phyloP scores from a whole-genome alignment of 495 filamentous ascomycete genomes.

The Penicillium fimorum region DNA sequence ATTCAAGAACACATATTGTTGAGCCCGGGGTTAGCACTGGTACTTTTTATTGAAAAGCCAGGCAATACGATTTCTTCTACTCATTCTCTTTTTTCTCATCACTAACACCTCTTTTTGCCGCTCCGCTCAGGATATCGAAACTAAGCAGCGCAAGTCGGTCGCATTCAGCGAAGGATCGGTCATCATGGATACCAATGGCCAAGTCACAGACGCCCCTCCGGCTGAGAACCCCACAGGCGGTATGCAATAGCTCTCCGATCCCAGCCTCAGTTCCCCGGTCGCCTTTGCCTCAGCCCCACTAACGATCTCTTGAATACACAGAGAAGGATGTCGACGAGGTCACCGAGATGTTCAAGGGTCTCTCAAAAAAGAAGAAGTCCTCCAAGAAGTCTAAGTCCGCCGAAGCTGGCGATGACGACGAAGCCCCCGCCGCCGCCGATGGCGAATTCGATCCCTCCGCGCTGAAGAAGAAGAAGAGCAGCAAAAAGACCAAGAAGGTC shows the following conservation, averaged over 20 bases:
- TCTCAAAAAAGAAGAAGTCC: slow-evolving; percentile 84
- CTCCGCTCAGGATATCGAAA: slow-evolving; percentile 32
- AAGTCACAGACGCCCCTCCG: slow-evolving; percentile 67
- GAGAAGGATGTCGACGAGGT: slow-evolving; percentile 71
- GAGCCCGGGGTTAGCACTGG: slow-evolving; percentile 1
- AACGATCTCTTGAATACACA: slow-evolving; percentile 20
- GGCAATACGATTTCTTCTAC: slow-evolving; percentile 1
- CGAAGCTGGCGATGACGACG: slow-evolving; percentile 54
- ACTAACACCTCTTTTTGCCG: slow-evolving; percentile 16
- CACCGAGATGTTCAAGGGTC: slow-evolving; percentile 72
- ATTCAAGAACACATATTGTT: slow-evolving; percentile 14
- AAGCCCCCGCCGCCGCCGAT: slow-evolving; percentile 59
- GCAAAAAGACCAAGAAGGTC: slow-evolving; percentile 57
- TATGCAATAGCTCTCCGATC: slow-evolving; percentile 16
- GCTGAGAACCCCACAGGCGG: slow-evolving; percentile 56
- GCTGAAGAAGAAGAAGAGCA: slow-evolving; percentile 89
- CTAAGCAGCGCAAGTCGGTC: slow-evolving; percentile 78
- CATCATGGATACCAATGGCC: slow-evolving; percentile 81
- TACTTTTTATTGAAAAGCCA: slow-evolving; percentile 2
- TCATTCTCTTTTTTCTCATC: slow-evolving; percentile 13
- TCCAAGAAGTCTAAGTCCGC: slow-evolving; percentile 62
- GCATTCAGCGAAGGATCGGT: slow-evolving; percentile 81
- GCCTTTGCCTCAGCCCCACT: slow-evolving; percentile 9
- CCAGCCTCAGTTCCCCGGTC: slow-evolving; percentile 6
- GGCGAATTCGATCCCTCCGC: slow-evolving; percentile 69